phyloP scores from a whole-genome alignment of 2,329 filamentous ascomycete genomes.

The Exophiala lecanii-corni region DNA sequence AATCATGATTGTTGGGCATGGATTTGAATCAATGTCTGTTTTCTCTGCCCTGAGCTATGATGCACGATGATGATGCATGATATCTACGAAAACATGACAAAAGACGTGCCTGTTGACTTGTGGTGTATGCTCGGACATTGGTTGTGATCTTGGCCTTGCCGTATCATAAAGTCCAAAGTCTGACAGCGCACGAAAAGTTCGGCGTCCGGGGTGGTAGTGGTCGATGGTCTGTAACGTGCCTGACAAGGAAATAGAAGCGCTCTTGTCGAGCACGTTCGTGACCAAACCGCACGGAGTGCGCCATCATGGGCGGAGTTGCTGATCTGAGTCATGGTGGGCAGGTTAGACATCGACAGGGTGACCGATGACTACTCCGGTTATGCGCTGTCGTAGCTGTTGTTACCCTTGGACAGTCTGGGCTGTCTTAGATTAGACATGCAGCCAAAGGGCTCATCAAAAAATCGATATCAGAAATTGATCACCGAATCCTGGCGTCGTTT shows the following conservation, averaged over 20 bases:
- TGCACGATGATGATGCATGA: not conserved
- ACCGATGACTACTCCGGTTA: not conserved
- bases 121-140: too few relatives aligned
- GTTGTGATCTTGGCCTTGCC: not conserved
- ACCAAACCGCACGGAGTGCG: too few relatives aligned
- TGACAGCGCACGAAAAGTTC: conserved; percentile 29
- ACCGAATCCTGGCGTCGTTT: too few relatives aligned
- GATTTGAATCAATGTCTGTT: not conserved
- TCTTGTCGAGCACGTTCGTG: too few relatives aligned
- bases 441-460: conserved; percentile 17
- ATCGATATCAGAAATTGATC: not conserved
- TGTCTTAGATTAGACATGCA: not conserved
- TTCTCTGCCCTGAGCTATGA: not conserved
- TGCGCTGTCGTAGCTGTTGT: too few relatives aligned
- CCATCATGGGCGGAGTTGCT: too few relatives aligned
- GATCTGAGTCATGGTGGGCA: not conserved
- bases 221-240: too few relatives aligned
- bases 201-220: conserved; percentile 29
- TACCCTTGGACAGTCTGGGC: not conserved
- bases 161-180: not conserved
- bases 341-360: too few relatives aligned
- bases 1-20: too few relatives aligned
- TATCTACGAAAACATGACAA: not conserved
- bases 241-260: too few relatives aligned
- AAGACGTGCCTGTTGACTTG: not conserved